phyloP scores from a whole-genome alignment of 2,329 filamentous ascomycete species.

The Talaromyces sp. region DNA sequence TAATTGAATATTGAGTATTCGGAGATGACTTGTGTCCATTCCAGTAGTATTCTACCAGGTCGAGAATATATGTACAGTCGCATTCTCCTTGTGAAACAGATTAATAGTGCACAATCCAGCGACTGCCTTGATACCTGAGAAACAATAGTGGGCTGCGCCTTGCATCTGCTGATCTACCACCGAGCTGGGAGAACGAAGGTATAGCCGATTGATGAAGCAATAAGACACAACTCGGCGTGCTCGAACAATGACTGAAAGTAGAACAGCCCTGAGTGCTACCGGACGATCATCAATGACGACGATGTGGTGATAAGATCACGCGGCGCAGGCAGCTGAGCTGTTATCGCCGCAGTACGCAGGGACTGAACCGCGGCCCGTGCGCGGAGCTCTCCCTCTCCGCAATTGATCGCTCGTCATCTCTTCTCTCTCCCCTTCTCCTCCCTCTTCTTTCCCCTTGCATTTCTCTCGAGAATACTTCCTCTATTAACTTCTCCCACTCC shows the following conservation, averaged over 20 bases:
- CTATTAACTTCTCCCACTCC: not conserved
- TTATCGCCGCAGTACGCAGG: not conserved
- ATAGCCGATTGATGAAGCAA: not conserved
- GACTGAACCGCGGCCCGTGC: not conserved
- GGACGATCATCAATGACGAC: not conserved
- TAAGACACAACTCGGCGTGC: not conserved
- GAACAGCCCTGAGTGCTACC: no score
- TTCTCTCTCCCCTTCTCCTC: not conserved
- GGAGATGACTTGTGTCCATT: not conserved
- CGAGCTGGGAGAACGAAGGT: not conserved
- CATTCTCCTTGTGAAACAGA: not conserved
- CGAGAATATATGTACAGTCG: not conserved
- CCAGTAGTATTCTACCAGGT: not conserved
- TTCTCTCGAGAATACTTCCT: not conserved
- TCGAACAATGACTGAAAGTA: no score
- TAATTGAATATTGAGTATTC: not conserved
- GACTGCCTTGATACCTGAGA: not conserved
- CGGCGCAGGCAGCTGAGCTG: conserved; percentile 14
- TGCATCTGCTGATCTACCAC: not conserved
- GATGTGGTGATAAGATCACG: conserved; percentile 15
- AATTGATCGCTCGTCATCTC: not conserved
- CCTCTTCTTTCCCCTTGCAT: not conserved
- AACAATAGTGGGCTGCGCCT: not conserved
- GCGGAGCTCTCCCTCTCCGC: not conserved
- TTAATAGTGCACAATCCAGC: not conserved